phyloP scores from a whole-genome alignment of 2,329 filamentous ascomycete species.

The Epichloe amarillans region DNA sequence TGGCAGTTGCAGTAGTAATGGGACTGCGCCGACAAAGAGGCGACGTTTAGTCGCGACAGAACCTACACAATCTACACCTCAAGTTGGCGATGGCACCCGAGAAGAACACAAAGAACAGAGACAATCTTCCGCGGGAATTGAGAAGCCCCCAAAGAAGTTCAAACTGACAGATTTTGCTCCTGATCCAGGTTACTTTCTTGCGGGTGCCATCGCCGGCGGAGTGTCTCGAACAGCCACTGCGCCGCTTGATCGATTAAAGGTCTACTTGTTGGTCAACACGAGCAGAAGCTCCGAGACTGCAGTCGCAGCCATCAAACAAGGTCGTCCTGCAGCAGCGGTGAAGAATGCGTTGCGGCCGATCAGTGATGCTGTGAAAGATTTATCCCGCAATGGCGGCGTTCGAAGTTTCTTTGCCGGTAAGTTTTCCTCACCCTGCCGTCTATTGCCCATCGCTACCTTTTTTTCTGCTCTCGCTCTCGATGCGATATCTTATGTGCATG shows the following conservation, averaged over 20 bases:
- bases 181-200: conserved; percentile 93
- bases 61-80: conserved; percentile 10
- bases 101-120: conserved; percentile 14
- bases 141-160: conserved; percentile 26
- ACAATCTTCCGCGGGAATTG: conserved; percentile 21
- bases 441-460: neutral
- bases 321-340: conserved; percentile 49
- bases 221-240: conserved; percentile 92
- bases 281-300: conserved; percentile 35
- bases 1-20: conserved; percentile 11
- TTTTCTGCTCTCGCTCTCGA: neutral
- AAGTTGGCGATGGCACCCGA: conserved; percentile 23
- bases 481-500: neutral
- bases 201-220: conserved; percentile 86
- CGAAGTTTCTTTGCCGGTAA: conserved; percentile 85
- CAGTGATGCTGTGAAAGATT: conserved; percentile 55
- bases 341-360: conserved; percentile 58
- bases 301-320: conserved; percentile 54
- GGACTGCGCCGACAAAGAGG: conserved; percentile 13
- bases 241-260: conserved; percentile 90
- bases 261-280: conserved; percentile 91
- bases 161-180: conserved; percentile 58
- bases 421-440: conserved; percentile 13
- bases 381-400: conserved; percentile 78
- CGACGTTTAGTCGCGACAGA: conserved; percentile 12